Base-by-base conservation (phyloP, 169 alveolate species). In the Plasmodium relictum region DNA sequence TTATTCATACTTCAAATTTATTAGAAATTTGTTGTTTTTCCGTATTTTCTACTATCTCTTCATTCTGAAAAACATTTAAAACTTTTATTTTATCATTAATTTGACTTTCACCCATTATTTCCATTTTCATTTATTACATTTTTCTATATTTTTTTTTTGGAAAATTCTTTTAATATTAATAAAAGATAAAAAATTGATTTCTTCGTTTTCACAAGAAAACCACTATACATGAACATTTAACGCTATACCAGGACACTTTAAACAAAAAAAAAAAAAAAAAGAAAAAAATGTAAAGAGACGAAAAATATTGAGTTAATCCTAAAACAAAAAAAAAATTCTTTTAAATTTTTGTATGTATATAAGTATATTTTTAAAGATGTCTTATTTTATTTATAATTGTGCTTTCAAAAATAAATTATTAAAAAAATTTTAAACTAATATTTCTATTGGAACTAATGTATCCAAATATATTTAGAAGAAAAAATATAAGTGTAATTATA, bases 151-250 rank as follows among this genome's bases (percentile, higher is more conserved):
- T 42, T 24, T 42, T 24, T 14, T 74, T 52, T 39, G 16, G 22
- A 6, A 3, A 41, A 12, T 0, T 58, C 14, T 22, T 42, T 10
- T 42, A 44, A 8, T 14, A 59, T 4, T 2, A 48, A 59, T 59
- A 26, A 54, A 54, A 54, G 6, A 59, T 63, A 44, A 12, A 18
- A 52, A n/a, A 7, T 45, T 41, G 1, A n/a, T 59, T 8, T 16
- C 65, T 61, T 18, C n/a, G 71, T 74, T 74, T 74, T 74, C 88
- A 74, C 71, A 74, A n/a, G 88, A 74, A 74, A 74, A 74, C 71
- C 39, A 61, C 16, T 74, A 14, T 56, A 62, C 86, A 73, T 52
- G n/a, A 18, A 31, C 8, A 41, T 65, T 52, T 24, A 31, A n/a
- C 6, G 16, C 65, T 42, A 9, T 61, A 42, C 26, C 66, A 61